These are phyloP conservation scores for Albifimbria verrucaria DNA, from an alignment of 2,329 filamentous ascomycete species.

Conservation along the genomic window DNA sequence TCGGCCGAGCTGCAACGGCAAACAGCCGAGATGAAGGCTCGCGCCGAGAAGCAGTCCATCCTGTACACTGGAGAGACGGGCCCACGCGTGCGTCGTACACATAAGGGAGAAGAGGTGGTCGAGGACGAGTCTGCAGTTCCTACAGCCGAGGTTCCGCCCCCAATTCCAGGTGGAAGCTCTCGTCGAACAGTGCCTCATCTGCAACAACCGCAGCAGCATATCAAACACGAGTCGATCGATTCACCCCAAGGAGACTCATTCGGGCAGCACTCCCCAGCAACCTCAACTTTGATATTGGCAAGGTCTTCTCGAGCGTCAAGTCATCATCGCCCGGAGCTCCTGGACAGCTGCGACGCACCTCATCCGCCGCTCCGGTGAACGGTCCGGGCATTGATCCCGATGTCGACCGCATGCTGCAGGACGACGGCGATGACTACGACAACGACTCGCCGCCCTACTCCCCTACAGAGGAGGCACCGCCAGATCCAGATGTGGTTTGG, in stretches of 20 bases:
- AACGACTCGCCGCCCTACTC: conserved; percentile 81
- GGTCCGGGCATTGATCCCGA: conserved; percentile 77
- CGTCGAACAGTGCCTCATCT: conserved; percentile 13
- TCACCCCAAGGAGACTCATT: conserved; percentile 41
- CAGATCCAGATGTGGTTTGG: conserved; percentile 73
- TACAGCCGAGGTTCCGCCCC: conserved; percentile 26
- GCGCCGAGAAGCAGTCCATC: conserved; percentile 79
- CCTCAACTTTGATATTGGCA: conserved; percentile 75
- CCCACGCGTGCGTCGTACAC: conserved; percentile 80
- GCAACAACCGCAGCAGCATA: conserved; percentile 14
- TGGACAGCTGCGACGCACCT: conserved; percentile 42
- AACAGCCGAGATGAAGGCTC: conserved; percentile 72
- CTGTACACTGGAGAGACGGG: conserved; percentile 68
- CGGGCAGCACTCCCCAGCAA: conserved; percentile 52
- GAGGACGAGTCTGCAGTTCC: conserved; percentile 64
- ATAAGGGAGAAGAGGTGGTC: conserved; percentile 91
- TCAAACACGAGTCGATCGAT: conserved; percentile 33
- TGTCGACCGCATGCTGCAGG: conserved; percentile 83
- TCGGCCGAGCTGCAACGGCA: conserved; percentile 83
- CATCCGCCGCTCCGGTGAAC: conserved; percentile 40
- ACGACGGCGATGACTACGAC: conserved; percentile 59
- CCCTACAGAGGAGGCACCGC: conserved; percentile 63
- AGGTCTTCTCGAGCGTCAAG: conserved; percentile 79
- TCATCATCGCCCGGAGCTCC: conserved; percentile 58
- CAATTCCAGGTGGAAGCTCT: conserved; percentile 13